Evolutionary conservation across 352 stramenopile genomes (phyloP), one percentile per base, ranked within the genome.

Genomic region (Peronospora belbahrii): DNA sequence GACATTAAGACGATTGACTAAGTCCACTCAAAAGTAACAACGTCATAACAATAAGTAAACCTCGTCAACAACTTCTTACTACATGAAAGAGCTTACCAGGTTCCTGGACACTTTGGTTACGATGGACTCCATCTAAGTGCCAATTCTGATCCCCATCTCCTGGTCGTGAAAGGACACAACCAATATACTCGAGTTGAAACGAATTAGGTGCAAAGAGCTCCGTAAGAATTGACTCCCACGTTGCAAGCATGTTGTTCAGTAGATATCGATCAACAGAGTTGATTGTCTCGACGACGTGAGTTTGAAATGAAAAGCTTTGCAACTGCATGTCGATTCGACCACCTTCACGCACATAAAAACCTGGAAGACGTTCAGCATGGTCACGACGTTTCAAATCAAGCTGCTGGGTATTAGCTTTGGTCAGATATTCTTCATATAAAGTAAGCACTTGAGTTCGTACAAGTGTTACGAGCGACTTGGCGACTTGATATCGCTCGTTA

Each of bases 261-360:
- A 53, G 37, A 25, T 37, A 35, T 22, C 58, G 43, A 13, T 73
- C 64, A 22, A 74, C 25, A 0, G 37, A 42, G 14, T 68, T 56
- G 14, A 63, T 50, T 33, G 32, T 32, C 13, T 50, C 23, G n/a
- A 35, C 6, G 28, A 17, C 34, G 2, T 22, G 20, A 13, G 42
- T 52, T 34, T 57, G 53, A 33, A 62, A 53, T 2, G 53, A 51
- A 2, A 33, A 37, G 25, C 47, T 61, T 27, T 43, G 55, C 31
- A 88, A 57, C 19, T 85, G 70, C 70, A 86, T 84, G 58, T 88
- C 77, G 27, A 86, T 65, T 32, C 77, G 71, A 24, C 77, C 77
- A 17, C 77, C 77, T 37, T 85, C 48, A 2, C 77, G 74, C 28
- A 84, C 70, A 59, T 88, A 86, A 23, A 88, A 88, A 14, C 77